Evolutionary conservation across 148 eudicot genomes (phyloP).

Genomic region (Heliosperma pusillum): DNA sequence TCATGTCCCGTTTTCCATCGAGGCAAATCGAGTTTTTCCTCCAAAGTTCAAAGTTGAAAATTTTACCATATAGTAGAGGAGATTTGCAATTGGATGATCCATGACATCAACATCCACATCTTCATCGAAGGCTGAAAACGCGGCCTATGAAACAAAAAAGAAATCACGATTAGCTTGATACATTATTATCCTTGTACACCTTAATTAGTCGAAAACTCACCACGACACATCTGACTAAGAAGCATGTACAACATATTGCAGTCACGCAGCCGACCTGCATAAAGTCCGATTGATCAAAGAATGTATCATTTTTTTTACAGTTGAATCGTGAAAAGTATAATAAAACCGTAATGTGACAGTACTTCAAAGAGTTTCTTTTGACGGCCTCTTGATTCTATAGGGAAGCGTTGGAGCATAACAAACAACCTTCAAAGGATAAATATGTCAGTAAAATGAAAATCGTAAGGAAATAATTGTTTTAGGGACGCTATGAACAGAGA

Average conservation of each 20-base stretch:
- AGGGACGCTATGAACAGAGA: not conserved
- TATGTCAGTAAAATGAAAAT: not conserved
- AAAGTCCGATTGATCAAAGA: not conserved
- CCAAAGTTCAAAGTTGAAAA: not conserved
- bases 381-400: slow-evolving; percentile 69
- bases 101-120: slow-evolving; percentile 49
- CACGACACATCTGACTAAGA: slow-evolving; percentile 53
- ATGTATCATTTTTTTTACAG: not conserved
- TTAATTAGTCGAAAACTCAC: slow-evolving; percentile 31
- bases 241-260: slow-evolving; percentile 61
- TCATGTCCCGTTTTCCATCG: not conserved
- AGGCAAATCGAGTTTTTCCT: not conserved
- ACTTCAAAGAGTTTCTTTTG: slow-evolving; percentile 68
- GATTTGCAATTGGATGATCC: slow-evolving; percentile 45
- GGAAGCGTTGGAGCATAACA: slow-evolving; percentile 54
- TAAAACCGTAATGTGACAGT: not conserved
- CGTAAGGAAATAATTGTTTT: not conserved
- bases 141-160: slow-evolving; percentile 30
- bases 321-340: not conserved
- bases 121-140: slow-evolving; percentile 41
- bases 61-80: slow-evolving; percentile 50
- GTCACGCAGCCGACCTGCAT: slow-evolving; percentile 63
- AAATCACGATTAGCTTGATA: not conserved
- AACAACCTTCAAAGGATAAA: slow-evolving; percentile 41
- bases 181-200: not conserved